Base-by-base conservation (phyloP, 495 filamentous ascomycete genomes). In the Darksidea phi region DNA sequence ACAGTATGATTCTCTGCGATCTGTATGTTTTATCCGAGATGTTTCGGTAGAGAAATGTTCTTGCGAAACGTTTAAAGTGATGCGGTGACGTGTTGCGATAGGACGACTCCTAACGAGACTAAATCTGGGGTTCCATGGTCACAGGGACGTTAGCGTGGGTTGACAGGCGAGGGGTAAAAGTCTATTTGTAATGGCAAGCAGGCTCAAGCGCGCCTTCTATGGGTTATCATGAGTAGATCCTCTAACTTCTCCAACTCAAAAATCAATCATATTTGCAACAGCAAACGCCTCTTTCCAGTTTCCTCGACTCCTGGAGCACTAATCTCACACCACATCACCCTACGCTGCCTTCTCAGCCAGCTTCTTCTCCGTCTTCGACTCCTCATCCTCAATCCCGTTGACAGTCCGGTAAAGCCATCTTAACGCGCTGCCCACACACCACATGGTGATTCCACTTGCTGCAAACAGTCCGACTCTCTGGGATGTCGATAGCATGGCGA, bases 381-480 rank as follows among this genome's bases (percentile, higher is more conserved):
- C 32, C 18, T 23, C 36, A 6, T 18, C 54, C 48, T 71, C 71
- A n/a, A 50, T 38, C 18, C 88, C 88, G 74, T 95, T 96, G 18
- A 94, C 69, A 45, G 73, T 78, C 6, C 80, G 79, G 72, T 94
- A 86, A 10, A 87, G 61, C 82, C 79, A 84, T 67, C 88, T 85
- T 49, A 96, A 72, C 20, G 76, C 74, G 20, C 79, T 71, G 0
- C 87, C 91, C 64, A 85, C 90, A 4, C 77, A 66, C 2, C 84
- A 83, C 89, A 95, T 93, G 20, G 88, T 68, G 12, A 81, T 63
- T 0, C 88, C 90, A 51, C 88, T 88, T 4, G 80, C 69, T 12
- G 77, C 78, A 66, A 95, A 96, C 11, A 96, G 77, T 15, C 80
- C 73, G 28, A 85, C 71, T 23, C 91, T 82, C 61, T 87, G 81